These are phyloP conservation scores for Camelina hispida DNA, from an alignment of 345 rosid genomes.

Conservation along the genomic window DNA sequence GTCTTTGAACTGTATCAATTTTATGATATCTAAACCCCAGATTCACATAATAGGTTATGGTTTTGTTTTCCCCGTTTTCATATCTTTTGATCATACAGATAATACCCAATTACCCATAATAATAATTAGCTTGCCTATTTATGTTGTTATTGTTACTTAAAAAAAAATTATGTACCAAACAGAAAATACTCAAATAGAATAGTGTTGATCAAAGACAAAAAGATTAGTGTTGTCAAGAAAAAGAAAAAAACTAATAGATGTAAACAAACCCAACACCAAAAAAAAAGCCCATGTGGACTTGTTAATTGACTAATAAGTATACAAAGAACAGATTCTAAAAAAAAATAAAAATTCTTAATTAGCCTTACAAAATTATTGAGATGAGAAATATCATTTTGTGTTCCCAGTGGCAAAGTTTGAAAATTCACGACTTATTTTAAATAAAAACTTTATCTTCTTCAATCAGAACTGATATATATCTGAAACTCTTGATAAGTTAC, in stretches of 20 bases:
- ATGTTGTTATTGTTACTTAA: no score
- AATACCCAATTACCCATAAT: no score
- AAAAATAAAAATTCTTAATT: background rate
- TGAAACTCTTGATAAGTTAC: background rate
- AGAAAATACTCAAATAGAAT: no score
- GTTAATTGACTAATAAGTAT: background rate
- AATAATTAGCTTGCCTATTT: no score
- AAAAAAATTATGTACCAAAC: no score
- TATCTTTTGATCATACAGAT: no score
- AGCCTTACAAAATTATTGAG: background rate
- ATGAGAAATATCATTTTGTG: background rate
- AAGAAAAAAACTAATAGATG: background rate
- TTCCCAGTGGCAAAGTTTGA: background rate
- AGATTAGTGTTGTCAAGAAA: no score
- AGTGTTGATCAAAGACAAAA: no score
- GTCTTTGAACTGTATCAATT: background rate
- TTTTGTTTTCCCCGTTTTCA: background rate
- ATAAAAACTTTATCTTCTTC: background rate
- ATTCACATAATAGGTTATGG: background rate
- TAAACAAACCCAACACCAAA: slow-evolving; percentile 21
- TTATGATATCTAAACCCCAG: background rate
- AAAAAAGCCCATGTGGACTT: background rate
- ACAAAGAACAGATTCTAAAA: background rate
- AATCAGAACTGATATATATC: background rate
- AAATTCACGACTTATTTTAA: background rate